Evolutionary conservation across 768 basidiomycete genomes (phyloP).

Genomic region (Tremella yokohamensis): DNA sequence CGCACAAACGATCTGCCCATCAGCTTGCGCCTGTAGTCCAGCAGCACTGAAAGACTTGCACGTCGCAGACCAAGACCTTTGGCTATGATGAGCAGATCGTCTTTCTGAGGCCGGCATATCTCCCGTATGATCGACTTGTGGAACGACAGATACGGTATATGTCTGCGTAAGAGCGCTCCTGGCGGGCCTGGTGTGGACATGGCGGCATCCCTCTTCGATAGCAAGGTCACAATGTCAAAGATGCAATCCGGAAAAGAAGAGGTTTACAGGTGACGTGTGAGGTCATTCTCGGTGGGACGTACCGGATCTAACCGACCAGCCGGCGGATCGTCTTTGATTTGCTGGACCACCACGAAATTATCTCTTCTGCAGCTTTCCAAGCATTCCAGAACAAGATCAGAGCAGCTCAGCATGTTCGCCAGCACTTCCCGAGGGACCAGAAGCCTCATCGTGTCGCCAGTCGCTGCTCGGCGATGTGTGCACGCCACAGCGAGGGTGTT

Average conservation of each 20-base stretch:
- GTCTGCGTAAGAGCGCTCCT: slow-evolving; percentile 22
- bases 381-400: too few relatives aligned
- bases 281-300: too few relatives aligned
- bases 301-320: too few relatives aligned
- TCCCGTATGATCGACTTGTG: slow-evolving; percentile 52
- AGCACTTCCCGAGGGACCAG: too few relatives aligned
- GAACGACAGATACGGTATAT: slow-evolving; percentile 50
- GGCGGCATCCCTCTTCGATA: not conserved
- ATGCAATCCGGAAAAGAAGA: too few relatives aligned
- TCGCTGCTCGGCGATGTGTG: not conserved
- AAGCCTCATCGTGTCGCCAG: not conserved
- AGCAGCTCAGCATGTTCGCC: too few relatives aligned
- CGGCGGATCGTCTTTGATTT: too few relatives aligned
- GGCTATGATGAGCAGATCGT: slow-evolving; percentile 64
- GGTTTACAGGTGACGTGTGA: too few relatives aligned
- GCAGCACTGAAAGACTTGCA: slow-evolving; percentile 15
- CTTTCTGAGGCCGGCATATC: slow-evolving; percentile 50
- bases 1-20: slow-evolving; percentile 64
- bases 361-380: too few relatives aligned
- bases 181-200: too few relatives aligned
- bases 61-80: slow-evolving; percentile 82
- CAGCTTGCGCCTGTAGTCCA: not conserved
- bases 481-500: not conserved
- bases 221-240: not conserved
- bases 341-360: too few relatives aligned